Percentiles rank a stretch among this genome's conserved stretches.
Conservation (phyloP, 441 rosid genomes). For the Francoa sonchifolia region DNA sequence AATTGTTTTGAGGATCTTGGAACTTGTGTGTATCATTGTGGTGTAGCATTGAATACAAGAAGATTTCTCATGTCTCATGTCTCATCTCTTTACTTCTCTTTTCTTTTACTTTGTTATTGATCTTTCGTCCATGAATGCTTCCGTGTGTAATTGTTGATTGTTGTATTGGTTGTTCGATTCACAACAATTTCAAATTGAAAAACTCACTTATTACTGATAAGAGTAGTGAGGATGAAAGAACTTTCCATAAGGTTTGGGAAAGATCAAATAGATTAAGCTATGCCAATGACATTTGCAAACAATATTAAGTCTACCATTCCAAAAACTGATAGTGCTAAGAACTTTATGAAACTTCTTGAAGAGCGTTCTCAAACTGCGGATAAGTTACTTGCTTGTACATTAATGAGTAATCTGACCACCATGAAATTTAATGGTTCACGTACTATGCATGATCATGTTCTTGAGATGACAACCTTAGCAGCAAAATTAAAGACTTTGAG, state of each 20-base stretch:
- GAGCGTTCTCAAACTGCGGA: background rate
- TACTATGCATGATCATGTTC: slow-evolving; percentile 3
- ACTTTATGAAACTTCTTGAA: slow-evolving; percentile 11
- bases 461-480: slow-evolving; percentile 1
- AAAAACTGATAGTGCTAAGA: slow-evolving; percentile 5
- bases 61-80: too few species aligned
- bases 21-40: too few species aligned
- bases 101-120: too few species aligned
- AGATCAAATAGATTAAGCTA: slow-evolving; percentile 5
- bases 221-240: background rate
- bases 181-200: background rate
- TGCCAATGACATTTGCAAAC: background rate
- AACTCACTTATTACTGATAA: background rate
- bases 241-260: slow-evolving; percentile 2
- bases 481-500: background rate
- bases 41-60: too few species aligned
- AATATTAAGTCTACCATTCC: slow-evolving; percentile 4
- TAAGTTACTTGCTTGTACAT: background rate
- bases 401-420: slow-evolving; percentile 2
- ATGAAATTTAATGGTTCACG: slow-evolving; percentile 1
- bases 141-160: too few species aligned
- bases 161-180: too few species aligned
- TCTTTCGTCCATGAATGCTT: too few species aligned
- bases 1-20: too few species aligned
- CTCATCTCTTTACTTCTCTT: too few species aligned